Evolutionary conservation across 2,329 filamentous ascomycete genomes (phyloP).

Genomic region (Alternaria rosae): DNA sequence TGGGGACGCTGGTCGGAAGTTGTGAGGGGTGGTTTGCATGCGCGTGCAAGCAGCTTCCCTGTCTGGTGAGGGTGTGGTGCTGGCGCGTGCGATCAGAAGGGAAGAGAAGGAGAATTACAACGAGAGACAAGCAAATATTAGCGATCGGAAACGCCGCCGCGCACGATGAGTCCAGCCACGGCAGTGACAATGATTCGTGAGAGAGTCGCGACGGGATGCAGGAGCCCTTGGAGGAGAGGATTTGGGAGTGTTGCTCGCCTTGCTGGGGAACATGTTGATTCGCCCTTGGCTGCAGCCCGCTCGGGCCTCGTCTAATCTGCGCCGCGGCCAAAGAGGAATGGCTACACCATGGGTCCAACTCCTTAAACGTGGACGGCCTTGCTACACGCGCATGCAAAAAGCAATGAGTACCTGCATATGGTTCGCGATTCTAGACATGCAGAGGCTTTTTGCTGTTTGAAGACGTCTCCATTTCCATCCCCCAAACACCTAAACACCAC

Average conservation of each 20-base stretch:
- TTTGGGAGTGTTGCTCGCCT: slow-evolving; percentile 21
- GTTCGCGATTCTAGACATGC: neutral
- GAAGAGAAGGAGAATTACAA: slow-evolving; percentile 21
- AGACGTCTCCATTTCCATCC: neutral
- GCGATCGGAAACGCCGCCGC: slow-evolving; percentile 27
- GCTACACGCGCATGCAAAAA: slow-evolving; percentile 5
- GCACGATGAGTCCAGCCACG: slow-evolving; percentile 23
- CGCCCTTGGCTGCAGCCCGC: slow-evolving; percentile 32
- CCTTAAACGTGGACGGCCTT: slow-evolving; percentile 4
- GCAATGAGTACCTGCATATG: neutral
- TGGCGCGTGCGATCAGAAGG: slow-evolving; percentile 22
- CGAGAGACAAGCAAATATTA: slow-evolving; percentile 35
- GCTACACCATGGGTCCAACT: slow-evolving; percentile 4
- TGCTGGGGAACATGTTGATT: slow-evolving; percentile 30
- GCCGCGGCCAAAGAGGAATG: slow-evolving; percentile 17
- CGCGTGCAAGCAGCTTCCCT: slow-evolving; percentile 39
- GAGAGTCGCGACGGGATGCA: slow-evolving; percentile 28
- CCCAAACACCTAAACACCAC: neutral
- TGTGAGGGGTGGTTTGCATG: slow-evolving; percentile 35
- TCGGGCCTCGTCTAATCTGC: slow-evolving; percentile 23
- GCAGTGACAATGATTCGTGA: slow-evolving; percentile 25
- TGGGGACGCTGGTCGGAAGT: slow-evolving; percentile 23
- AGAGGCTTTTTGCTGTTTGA: neutral
- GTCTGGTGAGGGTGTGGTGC: slow-evolving; percentile 18
- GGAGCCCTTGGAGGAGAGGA: slow-evolving; percentile 29